phyloP scores from a whole-genome alignment of 1,284 basidiomycete genomes.

The Boletus semigastroideus region DNA sequence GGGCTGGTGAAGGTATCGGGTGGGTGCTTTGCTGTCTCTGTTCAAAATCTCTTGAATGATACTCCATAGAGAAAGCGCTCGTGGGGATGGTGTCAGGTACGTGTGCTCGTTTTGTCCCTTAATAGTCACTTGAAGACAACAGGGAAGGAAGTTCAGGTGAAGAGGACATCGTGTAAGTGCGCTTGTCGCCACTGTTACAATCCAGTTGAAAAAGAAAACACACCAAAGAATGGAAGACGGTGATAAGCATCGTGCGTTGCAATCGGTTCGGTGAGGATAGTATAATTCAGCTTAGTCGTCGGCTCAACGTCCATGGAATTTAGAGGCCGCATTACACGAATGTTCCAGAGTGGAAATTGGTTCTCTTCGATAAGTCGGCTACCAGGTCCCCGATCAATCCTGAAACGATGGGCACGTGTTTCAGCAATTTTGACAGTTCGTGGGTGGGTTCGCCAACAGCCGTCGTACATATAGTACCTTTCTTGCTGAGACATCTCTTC shows the following conservation, averaged over 20 bases:
- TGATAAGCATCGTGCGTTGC: neutral
- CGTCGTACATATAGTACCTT: neutral
- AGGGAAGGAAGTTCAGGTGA: neutral
- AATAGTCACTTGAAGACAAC: neutral
- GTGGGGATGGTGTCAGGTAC: neutral
- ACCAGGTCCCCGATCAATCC: neutral
- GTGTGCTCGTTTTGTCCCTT: neutral
- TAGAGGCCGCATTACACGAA: conserved; percentile 1
- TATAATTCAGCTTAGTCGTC: conserved; percentile 4
- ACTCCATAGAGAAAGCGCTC: neutral
- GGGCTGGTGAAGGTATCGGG: neutral
- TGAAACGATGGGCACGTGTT: neutral
- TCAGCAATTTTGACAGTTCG: neutral
- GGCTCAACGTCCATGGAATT: neutral
- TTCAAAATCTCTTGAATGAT: neutral
- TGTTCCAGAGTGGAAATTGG: conserved; percentile 20
- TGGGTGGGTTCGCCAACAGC: conserved; percentile 5
- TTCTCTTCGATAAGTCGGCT: conserved; percentile 6
- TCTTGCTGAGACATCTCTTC: conserved; percentile 1
- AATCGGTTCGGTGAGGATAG: conserved; percentile 12
- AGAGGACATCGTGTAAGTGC: neutral
- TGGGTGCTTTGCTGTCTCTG: neutral
- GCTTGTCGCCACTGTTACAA: neutral
- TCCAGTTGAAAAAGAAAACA: neutral
- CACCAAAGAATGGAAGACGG: neutral